Evolutionary conservation across 106 monocot genomes (phyloP).

Genomic region (Posidonia australis): DNA sequence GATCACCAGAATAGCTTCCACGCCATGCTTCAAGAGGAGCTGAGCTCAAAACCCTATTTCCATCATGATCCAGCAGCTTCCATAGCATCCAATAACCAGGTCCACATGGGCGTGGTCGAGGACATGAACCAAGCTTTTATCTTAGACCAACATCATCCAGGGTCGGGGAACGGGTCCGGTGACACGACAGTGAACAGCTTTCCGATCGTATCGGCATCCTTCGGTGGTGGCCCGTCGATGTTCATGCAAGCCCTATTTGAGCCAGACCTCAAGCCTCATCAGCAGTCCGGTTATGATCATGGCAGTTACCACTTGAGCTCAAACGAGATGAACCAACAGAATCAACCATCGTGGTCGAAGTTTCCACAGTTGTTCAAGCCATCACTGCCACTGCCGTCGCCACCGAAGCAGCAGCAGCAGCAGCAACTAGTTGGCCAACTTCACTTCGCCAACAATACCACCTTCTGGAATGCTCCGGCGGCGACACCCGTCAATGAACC

Average conservation of each 20-base stretch:
- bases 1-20: conserved; percentile 28
- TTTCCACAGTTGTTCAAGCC: conserved; percentile 25
- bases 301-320: neutral
- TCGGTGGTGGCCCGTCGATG: conserved; percentile 5
- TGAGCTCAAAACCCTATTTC: conserved; percentile 16
- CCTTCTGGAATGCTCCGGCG: conserved; percentile 39
- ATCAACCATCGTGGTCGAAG: conserved; percentile 17
- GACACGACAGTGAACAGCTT: conserved; percentile 9
- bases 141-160: conserved; percentile 24
- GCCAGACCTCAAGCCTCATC: conserved; percentile 14
- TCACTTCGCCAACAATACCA: conserved; percentile 38
- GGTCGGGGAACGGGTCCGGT: conserved; percentile 1
- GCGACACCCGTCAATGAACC: neutral
- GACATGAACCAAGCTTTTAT: conserved; percentile 29
- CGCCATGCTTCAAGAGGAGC: conserved; percentile 36
- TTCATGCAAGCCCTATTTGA: conserved; percentile 27
- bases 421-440: conserved; percentile 19
- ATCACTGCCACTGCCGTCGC: conserved; percentile 3
- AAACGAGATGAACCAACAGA: conserved; percentile 6
- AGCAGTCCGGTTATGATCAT: conserved; percentile 9
- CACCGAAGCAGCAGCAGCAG: conserved; percentile 28
- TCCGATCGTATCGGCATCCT: conserved; percentile 10
- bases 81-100: conserved; percentile 18
- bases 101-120: conserved; percentile 13
- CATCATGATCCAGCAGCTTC: conserved; percentile 2